Evolutionary conservation across 1,139 yeast genomes (phyloP).

Genomic region (Arxiozyma telluris): DNA sequence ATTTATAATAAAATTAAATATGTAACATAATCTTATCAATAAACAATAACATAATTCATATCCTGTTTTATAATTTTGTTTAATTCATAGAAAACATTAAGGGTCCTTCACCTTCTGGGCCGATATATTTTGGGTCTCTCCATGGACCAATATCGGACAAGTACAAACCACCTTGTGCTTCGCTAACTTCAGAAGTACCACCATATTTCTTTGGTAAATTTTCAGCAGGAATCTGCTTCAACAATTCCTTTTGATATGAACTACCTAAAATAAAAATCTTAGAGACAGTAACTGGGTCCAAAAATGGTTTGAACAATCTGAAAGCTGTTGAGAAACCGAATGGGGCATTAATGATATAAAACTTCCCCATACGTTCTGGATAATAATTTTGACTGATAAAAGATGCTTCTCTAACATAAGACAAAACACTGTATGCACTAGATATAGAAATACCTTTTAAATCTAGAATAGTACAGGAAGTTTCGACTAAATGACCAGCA

Average conservation of each 20-base stretch:
- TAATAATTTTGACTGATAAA: slow-evolving; percentile 92
- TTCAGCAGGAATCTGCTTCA: slow-evolving; percentile 87
- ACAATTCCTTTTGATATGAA: slow-evolving; percentile 68
- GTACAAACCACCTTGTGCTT: slow-evolving; percentile 68
- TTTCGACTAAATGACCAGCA: slow-evolving; percentile 71
- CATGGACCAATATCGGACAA: slow-evolving; percentile 94
- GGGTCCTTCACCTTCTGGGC: slow-evolving; percentile 84
- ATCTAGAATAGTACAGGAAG: slow-evolving; percentile 93
- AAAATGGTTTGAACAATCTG: slow-evolving; percentile 79
- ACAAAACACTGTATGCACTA: slow-evolving; percentile 75
- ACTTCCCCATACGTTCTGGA: slow-evolving; percentile 99
- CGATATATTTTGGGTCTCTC: slow-evolving; percentile 80
- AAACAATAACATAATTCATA: not conserved
- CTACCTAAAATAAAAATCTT: slow-evolving; percentile 84
- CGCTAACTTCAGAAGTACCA: slow-evolving; percentile 60
- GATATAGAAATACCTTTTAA: slow-evolving; percentile 85
- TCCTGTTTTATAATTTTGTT: not conserved
- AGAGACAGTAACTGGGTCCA: slow-evolving; percentile 97
- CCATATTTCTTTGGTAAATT: slow-evolving; percentile 89
- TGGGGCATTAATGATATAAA: slow-evolving; percentile 92
- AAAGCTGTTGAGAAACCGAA: slow-evolving; percentile 95
- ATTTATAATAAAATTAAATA: too few relatives aligned
- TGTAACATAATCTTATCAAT: not conserved
- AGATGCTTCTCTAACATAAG: slow-evolving; percentile 88
- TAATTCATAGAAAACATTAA: slow-evolving; percentile 36